Evolutionary conservation across 768 basidiomycete species (phyloP).

Genomic region (Lactarius indigo): DNA sequence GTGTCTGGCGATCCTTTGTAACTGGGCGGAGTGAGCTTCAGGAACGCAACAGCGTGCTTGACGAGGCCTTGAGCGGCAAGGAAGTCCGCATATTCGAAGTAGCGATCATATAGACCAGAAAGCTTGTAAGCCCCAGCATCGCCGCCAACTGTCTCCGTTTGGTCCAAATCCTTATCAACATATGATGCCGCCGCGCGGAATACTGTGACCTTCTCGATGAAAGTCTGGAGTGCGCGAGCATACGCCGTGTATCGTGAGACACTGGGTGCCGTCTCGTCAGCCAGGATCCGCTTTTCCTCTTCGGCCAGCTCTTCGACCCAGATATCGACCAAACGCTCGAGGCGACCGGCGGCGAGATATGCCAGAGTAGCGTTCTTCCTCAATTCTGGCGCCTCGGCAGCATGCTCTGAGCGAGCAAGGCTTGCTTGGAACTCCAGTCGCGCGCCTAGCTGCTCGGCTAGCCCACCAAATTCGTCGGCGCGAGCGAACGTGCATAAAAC

Average conservation of each 20-base stretch:
- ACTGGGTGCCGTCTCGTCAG: conserved; percentile 38
- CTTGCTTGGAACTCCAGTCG: conserved; percentile 84
- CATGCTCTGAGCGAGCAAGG: conserved; percentile 49
- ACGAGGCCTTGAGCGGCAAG: conserved; percentile 88
- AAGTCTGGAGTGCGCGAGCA: conserved; percentile 83
- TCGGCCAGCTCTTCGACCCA: conserved; percentile 90
- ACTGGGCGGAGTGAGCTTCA: conserved; percentile 72
- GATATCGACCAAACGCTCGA: conserved; percentile 85
- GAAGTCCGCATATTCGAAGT: conserved; percentile 93
- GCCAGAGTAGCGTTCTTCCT: conserved; percentile 90
- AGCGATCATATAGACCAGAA: conserved; percentile 82
- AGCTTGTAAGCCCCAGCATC: conserved; percentile 73
- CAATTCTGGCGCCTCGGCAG: conserved; percentile 45
- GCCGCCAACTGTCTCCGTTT: conserved; percentile 33
- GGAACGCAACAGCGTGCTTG: conserved; percentile 73
- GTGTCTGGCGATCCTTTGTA: conserved; percentile 61
- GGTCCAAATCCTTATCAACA: conserved; percentile 63
- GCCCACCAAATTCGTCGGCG: conserved; percentile 76
- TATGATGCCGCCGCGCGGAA: conserved; percentile 87
- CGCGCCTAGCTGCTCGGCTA: conserved; percentile 89
- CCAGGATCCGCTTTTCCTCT: conserved; percentile 61
- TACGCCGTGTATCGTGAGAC: conserved; percentile 73
- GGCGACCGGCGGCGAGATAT: conserved; percentile 84
- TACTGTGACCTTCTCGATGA: conserved; percentile 94
- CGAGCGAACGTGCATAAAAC: conserved; percentile 92